These are phyloP conservation scores for Plasmodium knowlesi DNA, from an alignment of 169 alveolate species.

Conservation along the genomic window DNA sequence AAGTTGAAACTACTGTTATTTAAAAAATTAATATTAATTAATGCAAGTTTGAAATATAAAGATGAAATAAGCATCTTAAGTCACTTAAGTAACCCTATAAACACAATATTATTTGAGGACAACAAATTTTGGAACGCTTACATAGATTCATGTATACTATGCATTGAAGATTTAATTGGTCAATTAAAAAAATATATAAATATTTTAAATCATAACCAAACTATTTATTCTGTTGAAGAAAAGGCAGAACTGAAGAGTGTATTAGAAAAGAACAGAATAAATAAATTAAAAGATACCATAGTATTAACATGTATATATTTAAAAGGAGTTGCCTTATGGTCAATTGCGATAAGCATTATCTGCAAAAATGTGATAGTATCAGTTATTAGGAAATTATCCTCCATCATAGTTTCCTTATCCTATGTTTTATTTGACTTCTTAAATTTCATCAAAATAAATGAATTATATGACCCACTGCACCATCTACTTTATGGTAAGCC, in stretches of 20 bases:
- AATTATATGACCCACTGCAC: slow-evolving; percentile 68
- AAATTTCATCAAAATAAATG: slow-evolving; percentile 69
- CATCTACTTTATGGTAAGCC: slow-evolving; percentile 54
- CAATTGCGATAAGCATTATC: slow-evolving; percentile 68
- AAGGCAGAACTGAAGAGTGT: slow-evolving; percentile 54
- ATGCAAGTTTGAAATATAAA: slow-evolving; percentile 70
- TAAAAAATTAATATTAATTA: slow-evolving; percentile 54
- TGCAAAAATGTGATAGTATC: slow-evolving; percentile 69
- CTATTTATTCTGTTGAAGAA: slow-evolving; percentile 71
- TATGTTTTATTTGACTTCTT: slow-evolving; percentile 72
- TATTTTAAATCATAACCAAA: slow-evolving; percentile 63
- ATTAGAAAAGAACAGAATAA: slow-evolving; percentile 41
- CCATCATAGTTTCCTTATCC: slow-evolving; percentile 73
- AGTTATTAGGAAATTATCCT: slow-evolving; percentile 65
- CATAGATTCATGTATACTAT: slow-evolving; percentile 61
- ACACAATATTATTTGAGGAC: slow-evolving; percentile 65
- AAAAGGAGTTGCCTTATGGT: slow-evolving; percentile 70
- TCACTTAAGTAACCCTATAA: slow-evolving; percentile 68
- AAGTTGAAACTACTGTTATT: slow-evolving; percentile 58
- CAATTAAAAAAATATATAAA: slow-evolving; percentile 62
- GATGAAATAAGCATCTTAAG: slow-evolving; percentile 68
- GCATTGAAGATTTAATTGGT: slow-evolving; percentile 60
- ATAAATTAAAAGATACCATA: slow-evolving; percentile 67
- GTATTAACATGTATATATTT: slow-evolving; percentile 58
- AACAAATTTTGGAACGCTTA: slow-evolving; percentile 60